Base-by-base conservation (phyloP, 2,329 filamentous ascomycete species). In the Graphilbum fragrans region DNA sequence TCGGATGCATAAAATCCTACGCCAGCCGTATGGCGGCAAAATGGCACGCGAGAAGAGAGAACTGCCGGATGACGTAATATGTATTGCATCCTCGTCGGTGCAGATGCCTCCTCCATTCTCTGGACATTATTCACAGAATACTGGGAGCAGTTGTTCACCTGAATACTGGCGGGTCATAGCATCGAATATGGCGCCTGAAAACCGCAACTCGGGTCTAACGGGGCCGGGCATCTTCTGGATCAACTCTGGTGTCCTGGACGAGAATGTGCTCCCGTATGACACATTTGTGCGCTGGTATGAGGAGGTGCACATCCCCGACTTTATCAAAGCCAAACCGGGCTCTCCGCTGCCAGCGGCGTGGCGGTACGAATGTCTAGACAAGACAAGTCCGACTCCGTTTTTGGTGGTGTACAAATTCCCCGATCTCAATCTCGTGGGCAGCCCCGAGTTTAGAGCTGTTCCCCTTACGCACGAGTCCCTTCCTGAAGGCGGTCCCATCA, bases 251-350 rank as follows among this genome's bases (percentile, higher is more conserved):
- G 41, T 45, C 27, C 29, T 18, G 7, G n/a, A 43, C 12, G 17
- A 38, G 14, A 18, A 31, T 20, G 18, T 41, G 9, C 41, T 44
- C 10, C 35, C 42, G n/a, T 49, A 49, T 36, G 35, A 34, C 14
- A 31, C 22, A 4, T 49, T 42, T 32, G 40, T 42, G 21, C 18
- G 43, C 18, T 52, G 47, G 48, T 52, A 52, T 35, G 50, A 52
- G 22, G 37, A 47, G 4, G 38, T 49, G 9, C 50, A 52, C 43
- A 52, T 50, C 38, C 45, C 44, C 14, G 50, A 52, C 35, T 47
- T 47, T 41, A 46, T 52, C 35, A 32, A 44, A 17, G 49, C 48
- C 7, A 49, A 49, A 21, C 17, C 34, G 5, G 41, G 41, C 16
- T 34, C 25, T 2, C 47, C 45, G 29, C 46, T 51, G 35, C 43